These are phyloP conservation scores for Tephrocybe rancida DNA, from an alignment of 768 basidiomycete species.

Conservation along the genomic window DNA sequence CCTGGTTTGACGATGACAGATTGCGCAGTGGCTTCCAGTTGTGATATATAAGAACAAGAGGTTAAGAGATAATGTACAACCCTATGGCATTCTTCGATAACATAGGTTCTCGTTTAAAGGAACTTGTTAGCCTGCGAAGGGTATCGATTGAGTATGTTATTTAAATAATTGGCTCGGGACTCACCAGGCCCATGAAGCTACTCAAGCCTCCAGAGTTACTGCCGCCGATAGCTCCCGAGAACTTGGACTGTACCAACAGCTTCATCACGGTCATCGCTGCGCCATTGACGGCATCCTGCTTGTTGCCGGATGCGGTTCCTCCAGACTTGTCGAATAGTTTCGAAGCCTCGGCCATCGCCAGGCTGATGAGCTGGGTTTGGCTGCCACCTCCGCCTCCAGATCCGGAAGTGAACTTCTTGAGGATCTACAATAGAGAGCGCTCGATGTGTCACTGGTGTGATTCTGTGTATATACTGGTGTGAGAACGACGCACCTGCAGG, in stretches of 20 bases:
- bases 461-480: neutral
- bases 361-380: conserved; percentile 72
- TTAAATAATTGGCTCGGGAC: conserved; percentile 20
- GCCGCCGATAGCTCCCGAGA: conserved; percentile 55
- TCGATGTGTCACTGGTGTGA: too few relatives aligned
- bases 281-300: conserved; percentile 84
- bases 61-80: too few relatives aligned
- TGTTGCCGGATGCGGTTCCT: conserved; percentile 63
- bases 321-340: conserved; percentile 77
- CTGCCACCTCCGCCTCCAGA: conserved; percentile 38
- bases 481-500: conserved; percentile 48
- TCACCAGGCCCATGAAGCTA: conserved; percentile 61
- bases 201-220: conserved; percentile 72
- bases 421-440: conserved; percentile 37
- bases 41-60: too few relatives aligned
- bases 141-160: neutral
- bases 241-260: conserved; percentile 71
- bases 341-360: conserved; percentile 83
- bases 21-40: neutral
- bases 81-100: too few relatives aligned
- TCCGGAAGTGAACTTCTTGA: conserved; percentile 72
- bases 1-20: neutral
- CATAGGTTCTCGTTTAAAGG: too few relatives aligned
- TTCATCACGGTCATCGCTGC: conserved; percentile 89
- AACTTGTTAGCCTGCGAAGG: too few relatives aligned